Base-by-base conservation (phyloP, 2,329 filamentous ascomycete genomes). In the Aschersonia sp. region DNA sequence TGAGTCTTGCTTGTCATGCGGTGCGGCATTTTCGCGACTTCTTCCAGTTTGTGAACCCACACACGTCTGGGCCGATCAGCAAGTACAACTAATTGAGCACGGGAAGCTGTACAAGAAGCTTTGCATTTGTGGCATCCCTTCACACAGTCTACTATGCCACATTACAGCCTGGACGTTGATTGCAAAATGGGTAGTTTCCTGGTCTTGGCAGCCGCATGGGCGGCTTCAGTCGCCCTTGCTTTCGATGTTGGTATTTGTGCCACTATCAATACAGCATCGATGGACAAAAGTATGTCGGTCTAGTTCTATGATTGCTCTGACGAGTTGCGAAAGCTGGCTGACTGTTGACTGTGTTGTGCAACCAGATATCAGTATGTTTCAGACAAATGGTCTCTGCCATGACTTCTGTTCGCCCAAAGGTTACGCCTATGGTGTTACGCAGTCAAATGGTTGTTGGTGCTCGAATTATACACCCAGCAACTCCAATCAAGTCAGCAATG, bases 391-490 rank as follows among this genome's bases (percentile, higher is more conserved):
- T 31, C 72, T 80, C 9, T 91, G 85, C 59, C 65, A 70, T 45
- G 66, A 75, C 45, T 72, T 72, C 45, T 91, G 85, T 64, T 56
- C 63, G 30, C 32, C 35, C 31, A 57, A 59, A 28, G 55, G 69
- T 12, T 84, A 72, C 53, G 83, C 84, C 40, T 85, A 82, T 52
- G 84, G 82, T 53, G 69, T 91, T 45, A 67, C 89, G 1, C 75
- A 86, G 55, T 71, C 65, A 12, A 68, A 77, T 32, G 63, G 71
- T 46, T 91, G 85, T 60, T 91, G 84, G 84, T 91, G 85, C 61
- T 82, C 82, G 40, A 74, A 88, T 59, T 80, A 80, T 56, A 71
- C 72, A 2, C 85, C 85, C 6, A 67, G 68, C 45, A 53, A 65
- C 32, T 59, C 57, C 28, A 61, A 59, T 32, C 60, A 69, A 48